phyloP scores from a whole-genome alignment of 164 flowering plant species.

The Houttuynia cordata region DNA sequence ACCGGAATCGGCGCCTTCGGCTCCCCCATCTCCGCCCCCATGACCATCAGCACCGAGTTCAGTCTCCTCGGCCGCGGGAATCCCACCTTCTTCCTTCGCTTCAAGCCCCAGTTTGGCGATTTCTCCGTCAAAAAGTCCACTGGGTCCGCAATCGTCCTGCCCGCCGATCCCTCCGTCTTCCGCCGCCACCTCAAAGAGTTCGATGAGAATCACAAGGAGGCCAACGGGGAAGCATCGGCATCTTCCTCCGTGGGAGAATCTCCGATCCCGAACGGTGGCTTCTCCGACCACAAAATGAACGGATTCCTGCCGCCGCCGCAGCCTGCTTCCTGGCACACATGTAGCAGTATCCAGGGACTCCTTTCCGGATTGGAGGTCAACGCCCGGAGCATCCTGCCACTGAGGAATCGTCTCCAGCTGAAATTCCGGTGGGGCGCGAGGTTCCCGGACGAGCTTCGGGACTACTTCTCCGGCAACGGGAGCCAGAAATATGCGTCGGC shows the following conservation, averaged over 20 bases:
- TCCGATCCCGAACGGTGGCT: slow-evolving; percentile 4
- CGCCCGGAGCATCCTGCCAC: slow-evolving; percentile 46
- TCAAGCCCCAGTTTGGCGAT: slow-evolving; percentile 59
- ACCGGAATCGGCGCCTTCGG: slow-evolving; percentile 63
- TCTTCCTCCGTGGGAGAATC: slow-evolving; percentile 4
- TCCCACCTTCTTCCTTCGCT: slow-evolving; percentile 55
- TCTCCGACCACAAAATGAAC: slow-evolving; percentile 6
- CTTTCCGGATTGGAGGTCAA: slow-evolving; percentile 36
- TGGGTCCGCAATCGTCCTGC: slow-evolving; percentile 4
- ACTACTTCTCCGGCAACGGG: slow-evolving; percentile 1
- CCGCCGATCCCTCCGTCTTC: slow-evolving; percentile 2
- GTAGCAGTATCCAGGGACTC: slow-evolving; percentile 7
- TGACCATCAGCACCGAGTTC: slow-evolving; percentile 66
- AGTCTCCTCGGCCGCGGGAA: slow-evolving; percentile 32
- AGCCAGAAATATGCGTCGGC: slow-evolving; percentile 15
- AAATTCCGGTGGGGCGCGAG: slow-evolving; percentile 51
- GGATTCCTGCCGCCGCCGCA: neutral
- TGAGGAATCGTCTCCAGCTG: slow-evolving; percentile 31
- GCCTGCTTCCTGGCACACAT: neutral
- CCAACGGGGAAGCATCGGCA: slow-evolving; percentile 11
- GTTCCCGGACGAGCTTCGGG: slow-evolving; percentile 31
- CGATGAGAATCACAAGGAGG: slow-evolving; percentile 9
- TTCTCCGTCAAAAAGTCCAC: slow-evolving; percentile 39
- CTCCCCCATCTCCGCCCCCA: slow-evolving; percentile 45
- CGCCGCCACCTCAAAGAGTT: slow-evolving; percentile 21